phyloP scores from a whole-genome alignment of 176 grass and related monocot species.

The Stipa capillata region DNA sequence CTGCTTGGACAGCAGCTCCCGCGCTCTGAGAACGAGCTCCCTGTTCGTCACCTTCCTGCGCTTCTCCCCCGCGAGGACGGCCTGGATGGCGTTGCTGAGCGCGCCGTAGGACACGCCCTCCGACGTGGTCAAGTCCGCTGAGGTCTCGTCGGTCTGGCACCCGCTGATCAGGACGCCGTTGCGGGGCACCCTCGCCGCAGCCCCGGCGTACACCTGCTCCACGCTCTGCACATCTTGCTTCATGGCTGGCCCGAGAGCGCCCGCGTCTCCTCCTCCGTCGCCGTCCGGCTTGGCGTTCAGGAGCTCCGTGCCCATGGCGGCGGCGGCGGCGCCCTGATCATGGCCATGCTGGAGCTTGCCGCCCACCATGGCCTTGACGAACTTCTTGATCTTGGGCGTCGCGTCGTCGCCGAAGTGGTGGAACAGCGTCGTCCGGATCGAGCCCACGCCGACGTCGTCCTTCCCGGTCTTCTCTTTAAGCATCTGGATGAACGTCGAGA shows the following conservation, averaged over 20 bases:
- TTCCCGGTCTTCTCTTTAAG: conserved; percentile 65
- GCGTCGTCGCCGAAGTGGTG: conserved; percentile 73
- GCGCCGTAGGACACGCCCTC: conserved; percentile 71
- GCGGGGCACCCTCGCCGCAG: conserved; percentile 8
- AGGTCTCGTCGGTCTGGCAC: conserved; percentile 85
- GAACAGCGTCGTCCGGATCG: conserved; percentile 77
- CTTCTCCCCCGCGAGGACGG: conserved; percentile 33
- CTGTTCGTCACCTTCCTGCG: conserved; percentile 38
- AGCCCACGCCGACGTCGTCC: conserved; percentile 67
- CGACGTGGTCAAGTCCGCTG: conserved; percentile 47
- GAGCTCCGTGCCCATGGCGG: conserved; percentile 38
- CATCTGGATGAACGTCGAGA: conserved; percentile 67
- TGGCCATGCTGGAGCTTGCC: conserved; percentile 37
- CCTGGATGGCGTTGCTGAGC: conserved; percentile 80
- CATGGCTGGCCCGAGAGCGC: background rate
- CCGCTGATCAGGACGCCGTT: conserved; percentile 84
- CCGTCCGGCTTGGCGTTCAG: conserved; percentile 45
- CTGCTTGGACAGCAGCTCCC: conserved; percentile 45
- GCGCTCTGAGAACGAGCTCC: conserved; percentile 51
- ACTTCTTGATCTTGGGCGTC: conserved; percentile 84
- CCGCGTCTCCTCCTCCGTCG: background rate
- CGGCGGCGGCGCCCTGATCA: conserved; percentile 2
- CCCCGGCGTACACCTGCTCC: conserved; percentile 44
- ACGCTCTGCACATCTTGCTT: conserved; percentile 27
- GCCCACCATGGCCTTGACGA: conserved; percentile 53